Evolutionary conservation across 164 flowering plant species (phyloP).

Genomic region (Warburgia ugandensis): DNA sequence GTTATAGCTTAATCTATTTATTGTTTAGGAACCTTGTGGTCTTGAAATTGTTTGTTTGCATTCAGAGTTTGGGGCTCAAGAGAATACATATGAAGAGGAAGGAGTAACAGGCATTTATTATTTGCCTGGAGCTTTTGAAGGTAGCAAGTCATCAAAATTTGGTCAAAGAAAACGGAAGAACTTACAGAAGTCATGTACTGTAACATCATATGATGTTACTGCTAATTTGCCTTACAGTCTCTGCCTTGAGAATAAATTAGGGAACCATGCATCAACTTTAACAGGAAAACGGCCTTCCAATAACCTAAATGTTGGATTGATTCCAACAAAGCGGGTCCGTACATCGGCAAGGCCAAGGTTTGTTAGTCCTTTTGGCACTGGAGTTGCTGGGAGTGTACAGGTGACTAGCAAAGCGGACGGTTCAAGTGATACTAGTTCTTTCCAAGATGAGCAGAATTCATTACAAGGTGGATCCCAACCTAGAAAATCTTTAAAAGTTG

Average conservation of each 20-base stretch:
- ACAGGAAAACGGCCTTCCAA: constrained; percentile 60
- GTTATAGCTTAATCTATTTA: neutral
- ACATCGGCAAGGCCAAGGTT: constrained; percentile 91
- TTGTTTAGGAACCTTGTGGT: neutral
- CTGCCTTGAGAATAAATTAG: constrained; percentile 31
- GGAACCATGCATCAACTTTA: constrained; percentile 35
- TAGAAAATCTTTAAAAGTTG: constrained; percentile 64
- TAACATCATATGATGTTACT: constrained; percentile 48
- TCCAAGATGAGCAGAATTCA: constrained; percentile 87
- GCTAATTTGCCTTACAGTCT: constrained; percentile 45
- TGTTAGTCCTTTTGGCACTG: constrained; percentile 49
- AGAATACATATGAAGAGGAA: constrained; percentile 58
- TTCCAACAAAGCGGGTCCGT: constrained; percentile 86
- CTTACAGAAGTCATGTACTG: constrained; percentile 28
- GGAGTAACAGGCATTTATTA: constrained; percentile 63
- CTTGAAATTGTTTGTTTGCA: neutral
- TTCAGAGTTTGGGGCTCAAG: constrained; percentile 50
- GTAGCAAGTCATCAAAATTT: constrained; percentile 43
- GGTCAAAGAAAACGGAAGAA: constrained; percentile 52
- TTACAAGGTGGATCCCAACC: constrained; percentile 56
- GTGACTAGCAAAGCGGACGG: constrained; percentile 59
- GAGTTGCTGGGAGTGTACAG: constrained; percentile 36
- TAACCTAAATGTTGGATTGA: constrained; percentile 51
- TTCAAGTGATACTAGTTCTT: constrained; percentile 95
- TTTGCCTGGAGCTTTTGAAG: constrained; percentile 48